Conservation (phyloP, 352 stramenopile species). For the Blastocystis sp. region DNA sequence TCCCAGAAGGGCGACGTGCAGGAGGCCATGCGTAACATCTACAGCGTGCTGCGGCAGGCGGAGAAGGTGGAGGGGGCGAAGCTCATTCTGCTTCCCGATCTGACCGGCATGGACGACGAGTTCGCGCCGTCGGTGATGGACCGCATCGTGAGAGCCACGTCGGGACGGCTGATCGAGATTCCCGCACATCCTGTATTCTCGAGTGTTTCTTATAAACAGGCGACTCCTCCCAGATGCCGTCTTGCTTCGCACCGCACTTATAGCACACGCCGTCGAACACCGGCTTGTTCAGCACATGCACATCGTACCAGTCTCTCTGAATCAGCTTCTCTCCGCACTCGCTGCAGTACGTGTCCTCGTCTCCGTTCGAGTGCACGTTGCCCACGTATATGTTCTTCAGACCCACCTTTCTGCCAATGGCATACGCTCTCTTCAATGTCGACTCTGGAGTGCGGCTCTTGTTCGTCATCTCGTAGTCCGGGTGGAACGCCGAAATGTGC, state of each 20-base stretch:
- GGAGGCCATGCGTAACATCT: conserved; percentile 80
- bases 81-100: conserved; percentile 70
- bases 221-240: conserved; percentile 41
- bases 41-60: conserved; percentile 81
- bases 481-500: conserved; percentile 70
- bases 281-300: conserved; percentile 41
- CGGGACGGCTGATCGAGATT: conserved; percentile 48
- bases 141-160: conserved; percentile 71
- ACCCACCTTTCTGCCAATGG: conserved; percentile 49
- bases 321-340: conserved; percentile 43
- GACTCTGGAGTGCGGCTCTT: conserved; percentile 50
- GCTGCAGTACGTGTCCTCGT: conserved; percentile 58
- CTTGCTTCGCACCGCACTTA: conserved; percentile 50
- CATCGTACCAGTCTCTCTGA: conserved; percentile 60
- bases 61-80: conserved; percentile 78
- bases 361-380: conserved; percentile 63
- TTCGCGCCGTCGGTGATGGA: conserved; percentile 70
- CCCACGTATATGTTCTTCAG: conserved; percentile 69
- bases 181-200: conserved; percentile 36
- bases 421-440: conserved; percentile 59
- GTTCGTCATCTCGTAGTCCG: conserved; percentile 68
- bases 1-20: conserved; percentile 77
- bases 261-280: conserved; percentile 62
- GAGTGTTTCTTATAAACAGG: background rate
- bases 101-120: conserved; percentile 36